Percentiles rank a stretch among this genome's conserved stretches.
Conservation (phyloP, 1,284 basidiomycete genomes). For the Lentinula novae-zelandiae region DNA sequence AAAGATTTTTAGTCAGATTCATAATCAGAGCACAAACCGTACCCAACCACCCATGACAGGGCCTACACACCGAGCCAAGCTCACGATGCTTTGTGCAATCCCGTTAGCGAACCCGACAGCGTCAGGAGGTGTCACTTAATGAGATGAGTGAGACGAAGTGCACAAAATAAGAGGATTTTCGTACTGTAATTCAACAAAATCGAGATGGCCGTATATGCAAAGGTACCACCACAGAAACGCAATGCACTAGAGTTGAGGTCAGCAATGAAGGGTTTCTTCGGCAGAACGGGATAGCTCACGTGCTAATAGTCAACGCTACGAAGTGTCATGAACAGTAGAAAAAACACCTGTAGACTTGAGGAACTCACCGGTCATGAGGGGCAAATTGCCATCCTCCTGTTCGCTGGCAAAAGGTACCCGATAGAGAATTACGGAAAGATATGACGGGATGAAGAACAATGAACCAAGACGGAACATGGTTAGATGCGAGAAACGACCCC, state of each 20-base stretch:
- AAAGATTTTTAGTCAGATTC: background rate
- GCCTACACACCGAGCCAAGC: slow-evolving; percentile 73
- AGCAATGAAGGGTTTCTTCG: slow-evolving; percentile 6
- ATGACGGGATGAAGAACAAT: slow-evolving; percentile 73
- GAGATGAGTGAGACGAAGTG: slow-evolving; percentile 8
- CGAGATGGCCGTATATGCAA: slow-evolving; percentile 74
- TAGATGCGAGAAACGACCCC: slow-evolving; percentile 79
- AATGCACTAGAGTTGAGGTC: slow-evolving; percentile 46
- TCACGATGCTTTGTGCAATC: slow-evolving; percentile 80
- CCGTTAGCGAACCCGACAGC: slow-evolving; percentile 78
- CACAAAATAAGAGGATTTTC: slow-evolving; percentile 22
- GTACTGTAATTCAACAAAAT: slow-evolving; percentile 79
- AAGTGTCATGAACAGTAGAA: background rate
- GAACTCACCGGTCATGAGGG: slow-evolving; percentile 67
- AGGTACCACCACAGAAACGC: slow-evolving; percentile 73
- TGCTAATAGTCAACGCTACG: slow-evolving; percentile 64
- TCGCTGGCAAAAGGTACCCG: slow-evolving; percentile 58
- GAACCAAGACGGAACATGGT: slow-evolving; percentile 83
- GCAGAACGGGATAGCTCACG: slow-evolving; percentile 42
- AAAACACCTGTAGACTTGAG: background rate
- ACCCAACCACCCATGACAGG: slow-evolving; percentile 78
- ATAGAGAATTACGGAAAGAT: slow-evolving; percentile 69
- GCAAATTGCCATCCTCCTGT: slow-evolving; percentile 55
- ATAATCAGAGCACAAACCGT: slow-evolving; percentile 22
- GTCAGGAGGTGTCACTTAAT: slow-evolving; percentile 72